Evolutionary conservation across 2,329 filamentous ascomycete genomes (phyloP), one percentile per base, ranked within the genome.

Genomic region (Apiospora rasikravindrae): DNA sequence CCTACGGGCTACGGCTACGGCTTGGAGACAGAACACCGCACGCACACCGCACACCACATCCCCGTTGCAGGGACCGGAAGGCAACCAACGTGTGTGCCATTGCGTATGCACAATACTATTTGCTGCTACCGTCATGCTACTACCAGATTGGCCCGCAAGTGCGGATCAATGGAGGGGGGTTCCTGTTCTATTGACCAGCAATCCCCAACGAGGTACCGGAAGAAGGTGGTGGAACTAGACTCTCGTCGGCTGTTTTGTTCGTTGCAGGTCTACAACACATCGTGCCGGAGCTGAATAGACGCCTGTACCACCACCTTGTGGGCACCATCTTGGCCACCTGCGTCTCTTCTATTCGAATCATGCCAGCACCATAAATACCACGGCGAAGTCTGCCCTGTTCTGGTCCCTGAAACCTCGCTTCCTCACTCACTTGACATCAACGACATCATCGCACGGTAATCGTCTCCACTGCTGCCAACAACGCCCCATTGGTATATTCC

Each of bases 371-470:
- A 68, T 69, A 69, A 69, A 69, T 69, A 69, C 67, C 67, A 69
- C 67, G 44, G 45, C 42, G n/a, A 29, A 7, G 16, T 19, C 47
- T 40, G 45, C 68, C 45, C n/a, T 42, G n/a, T 24, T 40, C 33
- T 57, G n/a, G 5, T 53, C 49, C 49, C 45, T 53, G 45, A 33
- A 51, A 26, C 33, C 47, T 69, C 45, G 24, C 29, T 37, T 69
- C 37, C 47, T 53, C 47, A 51, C 19, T 40, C 68, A 29, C 67
- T 49, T 4, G 14, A 40, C 68, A 51, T 69, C 68, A 40, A 57
- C 68, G 45, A 57, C 68, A 69, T 69, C 68, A 69, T 69, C 37
- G 45, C 66, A 42, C 37, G 47, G 68, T 42, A 69, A 69, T 57
- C 68, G 49, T 53, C 47, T 57, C 68, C 68, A 69, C 68, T 11